Conservation (phyloP, 805 yeast genomes). For the Monosporozyma unispora region DNA sequence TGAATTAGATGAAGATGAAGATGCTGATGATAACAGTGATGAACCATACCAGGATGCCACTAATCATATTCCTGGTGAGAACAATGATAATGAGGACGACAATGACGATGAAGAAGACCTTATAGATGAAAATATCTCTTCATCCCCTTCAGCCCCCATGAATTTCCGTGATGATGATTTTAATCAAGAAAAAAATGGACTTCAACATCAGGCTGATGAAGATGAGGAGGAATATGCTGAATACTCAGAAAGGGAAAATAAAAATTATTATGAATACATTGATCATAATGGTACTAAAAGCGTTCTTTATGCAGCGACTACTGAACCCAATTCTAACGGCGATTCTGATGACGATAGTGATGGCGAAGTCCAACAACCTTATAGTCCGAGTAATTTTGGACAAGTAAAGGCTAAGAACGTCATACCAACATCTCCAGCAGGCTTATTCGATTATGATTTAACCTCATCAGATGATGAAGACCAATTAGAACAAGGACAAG, state of each 20-base stretch:
- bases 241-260: slow-evolving; percentile 26
- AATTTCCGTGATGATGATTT: slow-evolving; percentile 8
- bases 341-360: slow-evolving; percentile 12
- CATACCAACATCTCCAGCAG: not conserved
- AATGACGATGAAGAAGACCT: slow-evolving; percentile 6
- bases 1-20: slow-evolving; percentile 10
- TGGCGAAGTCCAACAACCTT: slow-evolving; percentile 5
- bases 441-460: not conserved
- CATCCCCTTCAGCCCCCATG: not conserved
- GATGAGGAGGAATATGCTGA: slow-evolving; percentile 36
- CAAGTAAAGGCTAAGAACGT: not conserved
- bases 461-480: not conserved
- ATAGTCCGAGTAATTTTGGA: not conserved
- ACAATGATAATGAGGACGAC: slow-evolving; percentile 5
- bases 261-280: slow-evolving; percentile 29
- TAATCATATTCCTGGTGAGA: not conserved
- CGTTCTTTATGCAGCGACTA: slow-evolving; percentile 23
- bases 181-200: slow-evolving; percentile 25
- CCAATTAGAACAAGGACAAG: not conserved
- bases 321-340: slow-evolving; percentile 11
- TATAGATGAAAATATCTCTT: slow-evolving; percentile 7
- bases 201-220: not conserved
- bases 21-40: slow-evolving; percentile 9
- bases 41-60: slow-evolving; percentile 2
- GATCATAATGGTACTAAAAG: slow-evolving; percentile 30